Percentiles rank a stretch among this genome's conserved stretches.
Evolutionary conservation across 129 eudicot genomes (phyloP).

Genomic region (Pseudognaphalium luteoalbum): DNA sequence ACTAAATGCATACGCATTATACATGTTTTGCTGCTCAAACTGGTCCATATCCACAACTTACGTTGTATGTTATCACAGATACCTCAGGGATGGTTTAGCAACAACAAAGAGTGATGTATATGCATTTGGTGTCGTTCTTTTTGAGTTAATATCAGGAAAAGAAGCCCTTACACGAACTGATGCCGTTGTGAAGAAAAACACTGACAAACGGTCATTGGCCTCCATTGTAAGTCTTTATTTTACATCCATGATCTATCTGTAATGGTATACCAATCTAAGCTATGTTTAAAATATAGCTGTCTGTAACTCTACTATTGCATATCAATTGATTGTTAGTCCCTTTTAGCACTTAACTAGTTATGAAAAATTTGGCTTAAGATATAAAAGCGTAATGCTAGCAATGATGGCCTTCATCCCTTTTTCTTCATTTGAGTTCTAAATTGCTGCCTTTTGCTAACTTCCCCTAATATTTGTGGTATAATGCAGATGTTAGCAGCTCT

Average conservation of each 20-base stretch:
- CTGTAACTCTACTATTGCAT: too few relatives aligned
- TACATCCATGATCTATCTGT: not conserved
- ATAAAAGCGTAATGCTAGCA: not conserved
- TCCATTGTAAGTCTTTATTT: conserved; percentile 71
- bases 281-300: too few relatives aligned
- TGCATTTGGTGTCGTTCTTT: conserved; percentile 93
- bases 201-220: conserved; percentile 75
- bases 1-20: conserved; percentile 37
- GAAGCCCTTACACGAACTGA: conserved; percentile 85
- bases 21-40: not conserved
- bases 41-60: not conserved
- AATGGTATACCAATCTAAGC: too few relatives aligned
- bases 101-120: conserved; percentile 85
- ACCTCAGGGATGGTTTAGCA: conserved; percentile 81
- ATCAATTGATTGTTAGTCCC: too few relatives aligned
- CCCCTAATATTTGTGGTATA: conserved; percentile 18
- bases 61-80: conserved; percentile 42
- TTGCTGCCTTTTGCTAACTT: not conserved
- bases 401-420: not conserved
- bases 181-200: conserved; percentile 46
- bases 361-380: not conserved
- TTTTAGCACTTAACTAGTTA: not conserved
- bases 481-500: conserved; percentile 89
- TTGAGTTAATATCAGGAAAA: conserved; percentile 85
- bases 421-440: not conserved